Evolutionary conservation across 352 stramenopile species (phyloP), one percentile per base, ranked within the genome.

Genomic region (Phytopythium kandeliae): DNA sequence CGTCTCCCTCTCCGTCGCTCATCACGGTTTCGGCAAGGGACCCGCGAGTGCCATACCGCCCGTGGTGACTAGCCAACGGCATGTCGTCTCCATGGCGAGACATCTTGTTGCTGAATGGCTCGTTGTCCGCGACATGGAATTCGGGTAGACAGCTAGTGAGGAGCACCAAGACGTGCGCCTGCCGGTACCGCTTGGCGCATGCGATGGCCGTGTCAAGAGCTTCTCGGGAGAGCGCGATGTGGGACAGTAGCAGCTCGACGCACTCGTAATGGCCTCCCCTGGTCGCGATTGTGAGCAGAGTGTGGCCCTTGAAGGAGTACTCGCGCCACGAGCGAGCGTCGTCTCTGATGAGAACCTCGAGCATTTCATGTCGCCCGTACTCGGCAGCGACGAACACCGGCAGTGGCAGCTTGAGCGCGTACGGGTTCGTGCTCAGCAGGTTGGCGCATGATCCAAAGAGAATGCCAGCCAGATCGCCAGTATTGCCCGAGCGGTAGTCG

Each of bases 261-360:
- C 78, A 90, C 48, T 82, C 74, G 53, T 88, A 90, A 54, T 90
- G 76, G 10, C 78, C 78, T 36, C 83, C 71, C 19, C 70, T 74
- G 19, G 71, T 74, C 8, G 78, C 78, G 16, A 90, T 68, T 0
- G 74, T 81, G 12, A 90, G 64, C 30, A 88, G 47, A 17, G 76
- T 79, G 54, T 88, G 68, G 15, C 71, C 74, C 36, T 81, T 65
- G 49, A 90, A 90, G 22, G 49, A 58, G 61, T 90, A 90, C 16
- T 52, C 35, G 8, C 52, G 44, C 58, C 68, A 77, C 9, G 69
- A 54, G 21, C 34, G 34, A 2, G 48, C 36, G 34, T 75, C 52
- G 17, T 63, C 31, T 22, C 65, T 63, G 19, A 90, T 17, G 16
- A 90, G 46, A 25, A 69, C 80, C 34, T 51, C 57, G 16, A 90